Evolutionary conservation across 257 asterid species (phyloP).

Genomic region (Fraxinus pennsylvanica): DNA sequence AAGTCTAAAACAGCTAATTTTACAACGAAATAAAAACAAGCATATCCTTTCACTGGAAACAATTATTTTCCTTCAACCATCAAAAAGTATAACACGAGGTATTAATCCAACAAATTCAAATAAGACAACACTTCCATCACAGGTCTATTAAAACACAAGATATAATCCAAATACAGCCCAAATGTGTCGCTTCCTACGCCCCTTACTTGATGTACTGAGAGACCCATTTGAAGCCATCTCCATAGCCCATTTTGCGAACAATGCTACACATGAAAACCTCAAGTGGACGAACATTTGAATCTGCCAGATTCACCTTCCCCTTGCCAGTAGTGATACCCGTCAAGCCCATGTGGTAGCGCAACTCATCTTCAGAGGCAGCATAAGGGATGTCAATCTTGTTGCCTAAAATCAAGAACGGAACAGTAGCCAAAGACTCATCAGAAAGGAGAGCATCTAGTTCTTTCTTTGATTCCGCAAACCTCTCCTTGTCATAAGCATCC

Average conservation of each 20-base stretch:
- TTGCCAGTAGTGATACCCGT: slow-evolving; percentile 2
- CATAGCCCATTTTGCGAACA: slow-evolving; percentile 4
- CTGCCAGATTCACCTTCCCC: not conserved
- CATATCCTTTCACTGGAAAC: not conserved
- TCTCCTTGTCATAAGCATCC: slow-evolving; percentile 10
- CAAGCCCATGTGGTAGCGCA: slow-evolving; percentile 7
- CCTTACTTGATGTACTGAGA: not conserved
- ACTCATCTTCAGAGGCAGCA: not conserved
- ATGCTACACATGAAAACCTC: slow-evolving; percentile 7
- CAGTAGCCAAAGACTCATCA: not conserved
- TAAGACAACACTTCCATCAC: not conserved
- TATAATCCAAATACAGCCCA: not conserved
- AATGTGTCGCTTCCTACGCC: not conserved
- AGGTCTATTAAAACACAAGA: not conserved
- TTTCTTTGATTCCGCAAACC: slow-evolving; percentile 2
- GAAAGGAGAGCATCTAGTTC: slow-evolving; percentile 1
- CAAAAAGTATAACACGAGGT: not conserved
- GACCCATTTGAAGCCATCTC: slow-evolving; percentile 1
- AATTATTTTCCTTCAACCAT: not conserved
- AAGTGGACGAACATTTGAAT: slow-evolving; percentile 3
- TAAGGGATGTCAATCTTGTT: slow-evolving; percentile 7
- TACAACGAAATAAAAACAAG: not conserved
- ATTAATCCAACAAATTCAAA: not conserved
- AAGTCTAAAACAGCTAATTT: not conserved
- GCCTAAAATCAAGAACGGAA: not conserved